Conservation (phyloP, 306 rosid species). For the Prunus fruticosa region DNA sequence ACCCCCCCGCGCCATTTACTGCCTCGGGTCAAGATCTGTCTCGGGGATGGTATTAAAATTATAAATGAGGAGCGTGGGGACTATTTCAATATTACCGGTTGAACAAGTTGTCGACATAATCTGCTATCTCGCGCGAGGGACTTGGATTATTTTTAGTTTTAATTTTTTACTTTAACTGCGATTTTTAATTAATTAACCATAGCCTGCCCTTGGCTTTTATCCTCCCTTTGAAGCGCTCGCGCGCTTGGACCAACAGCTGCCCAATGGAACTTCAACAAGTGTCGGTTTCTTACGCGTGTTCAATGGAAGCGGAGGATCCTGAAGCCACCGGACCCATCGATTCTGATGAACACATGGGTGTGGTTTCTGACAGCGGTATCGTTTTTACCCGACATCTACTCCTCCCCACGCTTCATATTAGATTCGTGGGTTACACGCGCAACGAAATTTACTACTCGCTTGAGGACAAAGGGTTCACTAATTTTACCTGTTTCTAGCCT, state of each 20-base stretch:
- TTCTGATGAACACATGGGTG: neutral
- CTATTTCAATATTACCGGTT: neutral
- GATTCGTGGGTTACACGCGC: neutral
- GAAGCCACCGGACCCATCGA: slow-evolving; percentile 12
- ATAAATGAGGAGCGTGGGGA: neutral
- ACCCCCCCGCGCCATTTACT: neutral
- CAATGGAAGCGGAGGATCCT: neutral
- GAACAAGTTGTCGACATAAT: slow-evolving; percentile 28
- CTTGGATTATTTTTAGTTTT: neutral
- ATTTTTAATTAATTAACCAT: neutral
- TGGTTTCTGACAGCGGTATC: slow-evolving; percentile 14
- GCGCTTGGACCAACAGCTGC: slow-evolving; percentile 8
- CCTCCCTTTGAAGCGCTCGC: slow-evolving; percentile 32
- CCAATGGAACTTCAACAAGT: slow-evolving; percentile 12
- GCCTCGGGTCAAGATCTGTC: neutral
- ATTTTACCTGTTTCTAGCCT: neutral
- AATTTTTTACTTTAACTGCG: neutral
- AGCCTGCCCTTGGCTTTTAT: neutral
- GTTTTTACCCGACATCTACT: slow-evolving; percentile 12
- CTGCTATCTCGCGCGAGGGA: slow-evolving; percentile 28
- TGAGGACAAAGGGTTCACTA: neutral
- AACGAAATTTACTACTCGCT: neutral
- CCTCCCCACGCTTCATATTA: neutral
- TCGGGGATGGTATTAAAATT: too few relatives aligned
- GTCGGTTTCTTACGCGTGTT: slow-evolving; percentile 11